A percentile compares a stretch with the other conserved stretches of the same genome.
Conservation (phyloP, 805 yeast species). For the Metschnikowia cerradonensis region DNA sequence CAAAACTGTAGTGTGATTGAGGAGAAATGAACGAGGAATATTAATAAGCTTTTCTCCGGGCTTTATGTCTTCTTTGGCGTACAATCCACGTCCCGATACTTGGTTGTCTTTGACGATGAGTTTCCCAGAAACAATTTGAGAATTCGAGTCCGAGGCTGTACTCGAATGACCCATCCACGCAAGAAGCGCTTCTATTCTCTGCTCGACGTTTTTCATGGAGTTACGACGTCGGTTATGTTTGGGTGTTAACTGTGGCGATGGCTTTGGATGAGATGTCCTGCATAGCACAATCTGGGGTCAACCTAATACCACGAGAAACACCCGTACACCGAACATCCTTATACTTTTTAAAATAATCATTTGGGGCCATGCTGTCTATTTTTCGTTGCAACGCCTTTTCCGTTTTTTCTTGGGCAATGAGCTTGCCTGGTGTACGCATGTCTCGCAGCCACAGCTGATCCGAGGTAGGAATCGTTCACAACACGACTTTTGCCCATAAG, state of each 20-base stretch:
- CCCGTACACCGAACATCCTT: background rate
- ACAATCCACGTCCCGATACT: slow-evolving; percentile 61
- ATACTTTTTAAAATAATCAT: too few relatives aligned
- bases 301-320: background rate
- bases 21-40: slow-evolving; percentile 54
- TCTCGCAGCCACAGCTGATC: background rate
- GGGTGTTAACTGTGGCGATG: slow-evolving; percentile 1
- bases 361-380: too few relatives aligned
- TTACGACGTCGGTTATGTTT: background rate
- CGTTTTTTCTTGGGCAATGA: too few relatives aligned
- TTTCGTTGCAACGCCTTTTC: too few relatives aligned
- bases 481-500: too few relatives aligned
- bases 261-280: slow-evolving; percentile 1
- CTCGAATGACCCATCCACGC: slow-evolving; percentile 22
- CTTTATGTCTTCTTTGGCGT: slow-evolving; percentile 36
- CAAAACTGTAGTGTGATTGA: slow-evolving; percentile 53
- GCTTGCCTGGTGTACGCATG: background rate
- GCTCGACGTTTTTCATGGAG: slow-evolving; percentile 12
- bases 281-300: background rate
- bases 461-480: too few relatives aligned
- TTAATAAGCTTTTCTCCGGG: slow-evolving; percentile 45
- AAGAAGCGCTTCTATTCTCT: slow-evolving; percentile 17
- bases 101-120: slow-evolving; percentile 39
- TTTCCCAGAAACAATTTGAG: slow-evolving; percentile 34
- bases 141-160: slow-evolving; percentile 5